A percentile compares a stretch with the other conserved stretches of the same genome.
phyloP scores from a whole-genome alignment of 2,329 filamentous ascomycete species.

The Echinosphaeria canescens region DNA sequence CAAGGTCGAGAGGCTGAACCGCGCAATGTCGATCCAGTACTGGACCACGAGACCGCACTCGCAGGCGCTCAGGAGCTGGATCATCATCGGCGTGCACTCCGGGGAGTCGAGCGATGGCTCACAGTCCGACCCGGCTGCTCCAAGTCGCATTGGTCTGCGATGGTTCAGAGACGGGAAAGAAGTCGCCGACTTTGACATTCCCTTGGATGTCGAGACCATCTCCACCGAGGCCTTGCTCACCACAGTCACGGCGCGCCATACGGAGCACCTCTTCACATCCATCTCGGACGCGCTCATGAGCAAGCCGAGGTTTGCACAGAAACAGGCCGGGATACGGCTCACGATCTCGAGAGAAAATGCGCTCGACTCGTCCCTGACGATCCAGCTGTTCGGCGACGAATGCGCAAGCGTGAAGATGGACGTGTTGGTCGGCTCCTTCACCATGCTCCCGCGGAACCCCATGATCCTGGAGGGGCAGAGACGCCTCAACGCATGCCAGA shows the following conservation, averaged over 20 bases:
- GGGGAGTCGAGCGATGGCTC: no score
- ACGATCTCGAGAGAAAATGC: constrained; percentile 37
- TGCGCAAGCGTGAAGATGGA: constrained; percentile 46
- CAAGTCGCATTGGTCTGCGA: constrained; percentile 38
- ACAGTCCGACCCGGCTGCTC: no score
- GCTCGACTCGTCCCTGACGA: constrained; percentile 40
- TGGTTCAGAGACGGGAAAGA: constrained; percentile 79
- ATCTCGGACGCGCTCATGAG: constrained; percentile 38
- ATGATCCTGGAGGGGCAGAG: constrained; percentile 34
- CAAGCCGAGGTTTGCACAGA: constrained; percentile 36
- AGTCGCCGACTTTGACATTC: constrained; percentile 43
- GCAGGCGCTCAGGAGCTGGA: constrained; percentile 54
- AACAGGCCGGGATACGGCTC: constrained; percentile 34
- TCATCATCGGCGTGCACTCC: constrained; percentile 56
- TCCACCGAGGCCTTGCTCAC: constrained; percentile 58
- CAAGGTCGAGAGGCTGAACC: constrained; percentile 57
- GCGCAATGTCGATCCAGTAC: constrained; percentile 75
- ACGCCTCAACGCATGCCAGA: constrained; percentile 36
- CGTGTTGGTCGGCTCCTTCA: constrained; percentile 55
- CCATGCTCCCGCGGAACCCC: constrained; percentile 41
- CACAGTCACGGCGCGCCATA: constrained; percentile 53
- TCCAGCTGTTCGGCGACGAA: constrained; percentile 46
- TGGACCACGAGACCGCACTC: constrained; percentile 41
- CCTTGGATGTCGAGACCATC: constrained; percentile 42
- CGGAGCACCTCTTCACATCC: constrained; percentile 45